These are phyloP conservation scores for Phialocephala subalpina DNA, from an alignment of 2,329 filamentous ascomycete genomes.

Conservation along the genomic window DNA sequence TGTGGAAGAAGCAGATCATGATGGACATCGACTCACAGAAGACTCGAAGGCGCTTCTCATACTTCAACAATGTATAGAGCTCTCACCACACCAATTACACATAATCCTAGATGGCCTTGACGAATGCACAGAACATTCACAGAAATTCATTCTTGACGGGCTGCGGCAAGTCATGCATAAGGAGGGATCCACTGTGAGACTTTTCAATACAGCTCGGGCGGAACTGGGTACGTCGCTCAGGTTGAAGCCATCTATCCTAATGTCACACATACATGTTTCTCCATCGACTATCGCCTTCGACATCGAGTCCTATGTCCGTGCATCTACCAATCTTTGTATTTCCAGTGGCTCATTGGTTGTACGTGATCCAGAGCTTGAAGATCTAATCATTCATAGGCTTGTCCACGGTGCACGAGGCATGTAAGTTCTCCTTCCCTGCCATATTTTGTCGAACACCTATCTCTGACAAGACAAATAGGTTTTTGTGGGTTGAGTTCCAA, in stretches of 20 bases:
- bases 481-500: conserved; percentile 34
- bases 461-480: conserved; percentile 18
- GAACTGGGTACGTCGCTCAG: conserved; percentile 12
- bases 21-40: conserved; percentile 16
- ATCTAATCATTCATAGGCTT: conserved; percentile 21
- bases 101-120: conserved; percentile 26
- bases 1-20: conserved; percentile 20
- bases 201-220: conserved; percentile 23
- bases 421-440: conserved; percentile 13
- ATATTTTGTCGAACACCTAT: not conserved
- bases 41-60: conserved; percentile 12
- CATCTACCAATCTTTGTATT: conserved; percentile 13
- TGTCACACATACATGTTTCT: conserved; percentile 8
- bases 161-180: conserved; percentile 11
- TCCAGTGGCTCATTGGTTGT: conserved; percentile 18
- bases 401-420: conserved; percentile 29
- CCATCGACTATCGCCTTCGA: conserved; percentile 18
- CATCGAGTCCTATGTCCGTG: conserved; percentile 23
- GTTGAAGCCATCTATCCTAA: not conserved
- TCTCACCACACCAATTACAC: not conserved
- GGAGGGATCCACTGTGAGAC: not conserved
- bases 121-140: conserved; percentile 22
- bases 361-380: conserved; percentile 16
- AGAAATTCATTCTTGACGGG: conserved; percentile 11
- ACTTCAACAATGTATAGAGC: conserved; percentile 7